Base-by-base conservation (phyloP, 768 basidiomycete genomes). In the Leccinum aurantiacum region DNA sequence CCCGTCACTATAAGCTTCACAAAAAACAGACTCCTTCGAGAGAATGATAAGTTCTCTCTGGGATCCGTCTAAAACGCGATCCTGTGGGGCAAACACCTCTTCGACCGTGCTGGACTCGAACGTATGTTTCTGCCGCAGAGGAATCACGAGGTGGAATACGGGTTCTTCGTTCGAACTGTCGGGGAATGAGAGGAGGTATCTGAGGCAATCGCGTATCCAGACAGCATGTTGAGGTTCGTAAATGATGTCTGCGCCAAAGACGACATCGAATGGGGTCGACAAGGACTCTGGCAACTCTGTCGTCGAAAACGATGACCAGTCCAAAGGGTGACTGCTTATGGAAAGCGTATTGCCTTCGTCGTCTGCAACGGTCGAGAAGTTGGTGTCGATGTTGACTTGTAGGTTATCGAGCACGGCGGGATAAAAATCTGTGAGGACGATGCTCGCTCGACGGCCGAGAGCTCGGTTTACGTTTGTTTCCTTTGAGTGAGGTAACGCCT, bases 91-190 rank as follows among this genome's bases (percentile, higher is more conserved):
- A 62, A 93, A 91, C 3, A 85, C 78, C 9, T 69, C 66, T 61
- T 90, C 87, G 49, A 92, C 71, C 0, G 82, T 80, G 35, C 67
- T 74, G 0, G 83, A 85, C 74, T 94, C 92, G 13, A 68, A 69
- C 0, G 75, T 65, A 63, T 89, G 87, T 0, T 88, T 90, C 10
- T 78, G 70, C 1, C 93, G 88, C 4, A 90, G 77, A 1, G 92
- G 90, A n/a, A 93, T 83, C 53, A 92, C 79, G 14, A 93, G 81
- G 65, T 92, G 89, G 71, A 94, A 94, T 4, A 56, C 24, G 2
- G 66, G 63, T 3, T 47, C 56, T 5, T 41, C 38, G 33, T 56
- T 25, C 2, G 52, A 56, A 8, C 35, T 38, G 7, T 59, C 51
- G 3, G 73, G 73, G 47, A 51, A 60, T 15, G 71, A 68, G 31